Base-by-base conservation (phyloP, 495 filamentous ascomycete genomes). In the Penicilliopsis zonata region DNA sequence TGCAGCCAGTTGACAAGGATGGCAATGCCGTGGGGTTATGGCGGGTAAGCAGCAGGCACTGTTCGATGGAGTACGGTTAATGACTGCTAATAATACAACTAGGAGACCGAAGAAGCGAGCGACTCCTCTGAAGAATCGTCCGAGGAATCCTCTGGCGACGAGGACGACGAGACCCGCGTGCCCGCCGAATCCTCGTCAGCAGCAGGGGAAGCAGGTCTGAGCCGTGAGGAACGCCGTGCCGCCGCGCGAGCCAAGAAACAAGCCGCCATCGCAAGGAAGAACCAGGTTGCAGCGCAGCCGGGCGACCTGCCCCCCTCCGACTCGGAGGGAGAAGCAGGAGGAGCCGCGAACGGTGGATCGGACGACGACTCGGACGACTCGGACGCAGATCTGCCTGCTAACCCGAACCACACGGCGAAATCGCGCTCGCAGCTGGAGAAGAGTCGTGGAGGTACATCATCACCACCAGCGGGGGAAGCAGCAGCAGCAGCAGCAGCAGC, bases 181-280 rank as follows among this genome's bases (percentile, higher is more conserved):
- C 33, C 53, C 28, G 46, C 38, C 40, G 29, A 31, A 4, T n/a
- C 21, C 6, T 36, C 36, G 5, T 18, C 17, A n/a, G n/a, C n/a
- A n/a, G 22, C 29, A 6, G 42, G 43, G 13, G n/a, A 38, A 9
- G 40, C 55, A 16, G 71, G 74, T 33, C 49, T 83, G 55, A 86
- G 74, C 36, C 85, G 90, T 47, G 88, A 96, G 52, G 71, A 92
- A 49, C 88, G 90, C 44, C 79, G 77, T 46, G 78, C 78, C 16
- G 80, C 80, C 32, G 85, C 86, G 44, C 94, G 94, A 65, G 84
- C 86, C 15, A 82, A 79, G 51, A 98, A 98, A 57, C 76, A 80
- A 40, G 87, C 85, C 5, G 92, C 86, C 13, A 77, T 82, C 37
- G 77, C 75, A n/a, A 73, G 67, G 33, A 74, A 76, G 49, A 70